A percentile compares a stretch with the other conserved stretches of the same genome.
Conservation (phyloP, 306 rosid genomes). For the Boehmeria nivea region DNA sequence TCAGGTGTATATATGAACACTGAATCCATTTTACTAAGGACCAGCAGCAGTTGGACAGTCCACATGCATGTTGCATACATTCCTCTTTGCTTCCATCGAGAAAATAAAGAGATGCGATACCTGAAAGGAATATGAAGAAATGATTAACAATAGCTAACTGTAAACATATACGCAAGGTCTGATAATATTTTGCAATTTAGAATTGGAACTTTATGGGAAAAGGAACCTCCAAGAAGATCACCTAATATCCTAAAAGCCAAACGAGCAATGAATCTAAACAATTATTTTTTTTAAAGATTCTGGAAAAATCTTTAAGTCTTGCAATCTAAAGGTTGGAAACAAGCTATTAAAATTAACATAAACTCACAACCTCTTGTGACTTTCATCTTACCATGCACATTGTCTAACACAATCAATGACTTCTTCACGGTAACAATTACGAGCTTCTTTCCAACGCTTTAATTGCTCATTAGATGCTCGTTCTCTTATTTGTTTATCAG, state of each 20-base stretch:
- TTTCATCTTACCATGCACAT: conserved; percentile 60
- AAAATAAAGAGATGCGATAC: conserved; percentile 72
- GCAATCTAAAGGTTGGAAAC: neutral
- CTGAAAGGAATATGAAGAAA: conserved; percentile 32
- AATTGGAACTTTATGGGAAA: too few species aligned
- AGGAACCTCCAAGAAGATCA: too few species aligned
- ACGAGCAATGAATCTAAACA: neutral
- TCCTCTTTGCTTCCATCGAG: conserved; percentile 95
- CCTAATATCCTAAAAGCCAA: too few species aligned
- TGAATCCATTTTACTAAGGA: conserved; percentile 75
- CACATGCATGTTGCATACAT: conserved; percentile 98
- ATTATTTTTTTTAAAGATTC: too few species aligned
- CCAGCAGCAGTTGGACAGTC: conserved; percentile 90
- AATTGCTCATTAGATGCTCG: conserved; percentile 49
- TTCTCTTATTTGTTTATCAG: conserved; percentile 83
- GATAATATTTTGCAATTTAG: neutral
- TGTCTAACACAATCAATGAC: conserved; percentile 61
- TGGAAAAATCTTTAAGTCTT: too few species aligned
- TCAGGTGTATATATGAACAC: conserved; percentile 82
- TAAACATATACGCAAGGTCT: neutral
- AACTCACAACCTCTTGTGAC: conserved; percentile 4
- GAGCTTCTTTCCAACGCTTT: conserved; percentile 79
- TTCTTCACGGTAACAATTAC: conserved; percentile 69
- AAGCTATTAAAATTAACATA: neutral
- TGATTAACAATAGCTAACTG: too few species aligned